Conservation (phyloP, 495 filamentous ascomycete species). For the Penicillium taxi region DNA sequence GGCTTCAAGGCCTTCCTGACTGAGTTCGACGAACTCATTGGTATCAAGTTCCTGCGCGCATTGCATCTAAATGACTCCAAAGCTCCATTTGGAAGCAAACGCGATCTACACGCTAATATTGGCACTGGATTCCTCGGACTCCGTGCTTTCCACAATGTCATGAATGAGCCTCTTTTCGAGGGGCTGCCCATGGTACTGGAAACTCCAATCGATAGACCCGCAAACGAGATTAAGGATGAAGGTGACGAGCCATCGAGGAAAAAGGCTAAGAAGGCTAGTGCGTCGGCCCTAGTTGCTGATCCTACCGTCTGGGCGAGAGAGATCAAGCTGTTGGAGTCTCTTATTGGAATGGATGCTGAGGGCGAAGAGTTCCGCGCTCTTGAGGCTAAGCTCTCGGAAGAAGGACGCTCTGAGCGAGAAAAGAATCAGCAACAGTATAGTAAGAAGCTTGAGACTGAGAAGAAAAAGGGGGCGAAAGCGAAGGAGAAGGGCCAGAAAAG, state of each 20-base stretch:
- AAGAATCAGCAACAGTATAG: slow-evolving; percentile 72
- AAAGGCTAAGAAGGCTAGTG: slow-evolving; percentile 14
- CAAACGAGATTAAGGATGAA: slow-evolving; percentile 4
- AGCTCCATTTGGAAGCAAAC: slow-evolving; percentile 65
- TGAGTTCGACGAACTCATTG: slow-evolving; percentile 73
- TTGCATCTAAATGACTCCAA: slow-evolving; percentile 93
- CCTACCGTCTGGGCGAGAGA: slow-evolving; percentile 73
- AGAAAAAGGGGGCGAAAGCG: slow-evolving; percentile 44
- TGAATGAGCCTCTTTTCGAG: slow-evolving; percentile 73
- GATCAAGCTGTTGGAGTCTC: slow-evolving; percentile 79
- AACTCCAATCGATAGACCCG: slow-evolving; percentile 72
- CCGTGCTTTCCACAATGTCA: slow-evolving; percentile 79
- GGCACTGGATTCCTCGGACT: slow-evolving; percentile 87
- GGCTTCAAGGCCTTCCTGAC: slow-evolving; percentile 65
- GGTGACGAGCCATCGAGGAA: slow-evolving; percentile 22
- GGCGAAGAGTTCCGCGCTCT: slow-evolving; percentile 57
- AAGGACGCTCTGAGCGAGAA: slow-evolving; percentile 60
- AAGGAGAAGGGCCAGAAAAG: slow-evolving; percentile 36
- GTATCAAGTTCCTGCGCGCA: slow-evolving; percentile 69
- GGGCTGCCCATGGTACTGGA: slow-evolving; percentile 87
- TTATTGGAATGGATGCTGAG: slow-evolving; percentile 75
- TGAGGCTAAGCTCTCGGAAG: slow-evolving; percentile 55
- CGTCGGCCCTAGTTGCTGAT: slow-evolving; percentile 48
- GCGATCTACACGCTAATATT: slow-evolving; percentile 90
- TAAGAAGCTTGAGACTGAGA: slow-evolving; percentile 54